phyloP scores from a whole-genome alignment of 345 rosid genomes.

The Adansonia digitata region DNA sequence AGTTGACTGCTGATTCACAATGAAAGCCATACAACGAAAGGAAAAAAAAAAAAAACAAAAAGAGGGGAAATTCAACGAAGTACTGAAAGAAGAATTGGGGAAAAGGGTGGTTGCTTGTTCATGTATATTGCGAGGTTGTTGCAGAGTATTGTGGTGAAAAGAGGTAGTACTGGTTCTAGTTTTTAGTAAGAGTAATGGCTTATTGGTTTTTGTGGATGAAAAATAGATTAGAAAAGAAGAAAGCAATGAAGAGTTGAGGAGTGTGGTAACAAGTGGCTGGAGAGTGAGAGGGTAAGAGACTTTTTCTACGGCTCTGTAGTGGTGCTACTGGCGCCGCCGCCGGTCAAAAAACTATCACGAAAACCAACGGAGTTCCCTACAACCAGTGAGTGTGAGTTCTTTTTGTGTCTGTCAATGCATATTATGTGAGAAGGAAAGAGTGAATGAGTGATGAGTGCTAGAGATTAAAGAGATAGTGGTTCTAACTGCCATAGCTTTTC shows the following conservation, averaged over 20 bases:
- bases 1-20: constrained; percentile 44
- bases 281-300: constrained; percentile 29
- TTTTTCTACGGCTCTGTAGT: constrained; percentile 37
- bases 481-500: constrained; percentile 53
- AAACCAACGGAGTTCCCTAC: constrained; percentile 32
- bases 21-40: constrained; percentile 41
- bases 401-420: background rate
- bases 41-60: background rate
- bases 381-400: constrained; percentile 8
- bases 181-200: constrained; percentile 46
- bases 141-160: constrained; percentile 41
- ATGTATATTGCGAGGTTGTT: constrained; percentile 39
- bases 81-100: constrained; percentile 14
- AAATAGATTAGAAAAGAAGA: constrained; percentile 1
- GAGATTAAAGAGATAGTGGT: constrained; percentile 27
- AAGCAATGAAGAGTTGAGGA: constrained; percentile 13
- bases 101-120: constrained; percentile 26
- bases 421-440: background rate
- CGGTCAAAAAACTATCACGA: constrained; percentile 21
- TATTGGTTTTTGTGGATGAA: constrained; percentile 28
- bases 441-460: constrained; percentile 4
- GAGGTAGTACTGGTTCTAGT: constrained; percentile 38
- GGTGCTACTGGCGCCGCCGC: constrained; percentile 44
- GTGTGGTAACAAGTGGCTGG: constrained; percentile 56
- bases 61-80: background rate